Evolutionary conservation across 176 grass and related monocot genomes (phyloP).

Genomic region (Oryza longistaminata): DNA sequence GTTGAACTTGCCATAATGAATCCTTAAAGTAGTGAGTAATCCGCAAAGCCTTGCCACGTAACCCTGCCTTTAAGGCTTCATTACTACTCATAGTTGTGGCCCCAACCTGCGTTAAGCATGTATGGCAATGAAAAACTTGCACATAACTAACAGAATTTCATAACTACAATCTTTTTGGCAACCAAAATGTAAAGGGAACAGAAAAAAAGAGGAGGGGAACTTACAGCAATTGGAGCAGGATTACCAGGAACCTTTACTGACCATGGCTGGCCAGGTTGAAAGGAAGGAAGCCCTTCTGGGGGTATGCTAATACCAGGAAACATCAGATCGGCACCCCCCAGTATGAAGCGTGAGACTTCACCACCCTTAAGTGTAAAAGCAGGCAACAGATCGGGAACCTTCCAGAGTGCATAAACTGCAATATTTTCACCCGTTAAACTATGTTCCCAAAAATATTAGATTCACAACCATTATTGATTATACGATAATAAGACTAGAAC

Average conservation of each 20-base stretch:
- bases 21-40: conserved; percentile 81
- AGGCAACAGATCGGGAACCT: conserved; percentile 75
- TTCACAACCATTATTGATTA: background rate
- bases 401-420: conserved; percentile 97
- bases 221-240: conserved; percentile 87
- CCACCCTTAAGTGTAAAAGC: conserved; percentile 89
- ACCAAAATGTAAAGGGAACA: background rate
- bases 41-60: conserved; percentile 85
- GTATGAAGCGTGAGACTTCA: conserved; percentile 76
- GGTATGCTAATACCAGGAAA: conserved; percentile 86
- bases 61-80: conserved; percentile 73
- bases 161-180: background rate
- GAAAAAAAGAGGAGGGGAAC: conserved; percentile 35
- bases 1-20: conserved; percentile 80
- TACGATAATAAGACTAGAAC: conserved; percentile 6
- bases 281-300: conserved; percentile 78
- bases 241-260: conserved; percentile 91
- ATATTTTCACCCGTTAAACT: conserved; percentile 33
- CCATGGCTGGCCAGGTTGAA: conserved; percentile 83
- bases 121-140: conserved; percentile 4
- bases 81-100: conserved; percentile 71
- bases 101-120: conserved; percentile 57
- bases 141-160: conserved; percentile 32
- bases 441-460: conserved; percentile 21
- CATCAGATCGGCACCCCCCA: conserved; percentile 97